Base-by-base conservation (phyloP, 129 eudicot genomes). In the Flaveria linearis region DNA sequence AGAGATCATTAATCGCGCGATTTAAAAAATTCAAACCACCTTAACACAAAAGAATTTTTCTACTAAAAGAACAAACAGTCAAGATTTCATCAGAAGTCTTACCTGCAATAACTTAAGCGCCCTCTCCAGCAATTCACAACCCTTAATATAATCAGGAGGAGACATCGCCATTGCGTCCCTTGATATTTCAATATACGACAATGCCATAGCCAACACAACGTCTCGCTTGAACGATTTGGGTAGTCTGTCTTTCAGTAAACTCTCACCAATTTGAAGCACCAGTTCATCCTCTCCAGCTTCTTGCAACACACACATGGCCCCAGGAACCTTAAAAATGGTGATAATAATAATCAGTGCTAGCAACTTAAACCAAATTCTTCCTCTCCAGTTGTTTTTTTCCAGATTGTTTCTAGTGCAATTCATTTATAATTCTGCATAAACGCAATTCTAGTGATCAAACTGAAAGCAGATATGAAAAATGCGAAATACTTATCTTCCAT, bases 191-290 rank as follows among this genome's bases (percentile, higher is more conserved):
- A 95, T 90, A 85, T 91, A 95, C 0, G 99, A 94, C 16, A 95
- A 89, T n/a, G 97, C 90, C 94, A 95, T 86, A 18, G 99, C 90
- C 84, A 95, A 82, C 72, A 95, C 92, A 68, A 95, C 86, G 79
- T 95, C 99, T 82, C 91, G 99, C 90, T 95, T 95, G 81, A 91
- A 91, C 12, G 96, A 86, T 86, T 95, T 95, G 5, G 96, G 89
- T 76, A 95, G 76, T 80, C 94, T 87, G 84, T 91, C 97, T 76
- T 84, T 89, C 80, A 95, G 83, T 84, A 95, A 83, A 72, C 72
- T 79, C 80, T 89, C 99, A 7, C 94, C 96, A 45, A 95, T 91
- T 73, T 86, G 91, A 57, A 95, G 90, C 77, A 91, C 99, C 70
- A 91, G 56, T 58, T 95, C 96, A 41, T 87, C 81, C 84, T 95